phyloP scores from a whole-genome alignment of 2,329 filamentous ascomycete genomes.

The Penicillium nordicum region DNA sequence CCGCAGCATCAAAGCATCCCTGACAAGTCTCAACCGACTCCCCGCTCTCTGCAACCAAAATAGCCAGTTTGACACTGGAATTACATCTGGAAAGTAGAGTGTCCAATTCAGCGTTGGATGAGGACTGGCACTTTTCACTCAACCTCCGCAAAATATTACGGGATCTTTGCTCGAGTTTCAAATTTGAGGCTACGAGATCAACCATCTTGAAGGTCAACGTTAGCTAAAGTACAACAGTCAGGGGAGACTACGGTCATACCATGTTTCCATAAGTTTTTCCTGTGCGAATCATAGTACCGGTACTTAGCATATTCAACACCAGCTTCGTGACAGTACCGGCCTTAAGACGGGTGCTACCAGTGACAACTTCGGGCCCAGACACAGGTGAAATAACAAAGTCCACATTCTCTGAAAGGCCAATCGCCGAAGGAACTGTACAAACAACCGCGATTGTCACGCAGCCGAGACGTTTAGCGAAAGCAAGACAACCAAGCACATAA shows the following conservation, averaged over 20 bases:
- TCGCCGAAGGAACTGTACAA: no score
- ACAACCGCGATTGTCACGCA: no score
- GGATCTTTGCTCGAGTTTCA: conserved; percentile 37
- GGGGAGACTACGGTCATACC: conserved; percentile 25
- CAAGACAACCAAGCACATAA: no score
- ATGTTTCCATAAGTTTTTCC: conserved; percentile 46
- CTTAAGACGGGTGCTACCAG: conserved; percentile 48
- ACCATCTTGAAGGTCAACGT: conserved; percentile 29
- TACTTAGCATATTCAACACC: conserved; percentile 46
- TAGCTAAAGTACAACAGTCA: not conserved
- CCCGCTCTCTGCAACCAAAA: conserved; percentile 28
- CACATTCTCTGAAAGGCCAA: conserved; percentile 7
- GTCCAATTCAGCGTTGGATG: conserved; percentile 29
- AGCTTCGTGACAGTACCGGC: conserved; percentile 48
- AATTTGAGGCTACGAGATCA: conserved; percentile 39
- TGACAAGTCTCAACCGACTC: conserved; percentile 24
- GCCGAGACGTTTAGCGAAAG: no score
- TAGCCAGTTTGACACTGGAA: conserved; percentile 35
- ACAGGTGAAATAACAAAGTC: conserved; percentile 39
- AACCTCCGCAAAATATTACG: conserved; percentile 34
- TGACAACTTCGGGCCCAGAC: conserved; percentile 44
- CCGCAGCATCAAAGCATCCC: conserved; percentile 19
- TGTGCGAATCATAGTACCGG: conserved; percentile 41
- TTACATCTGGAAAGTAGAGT: conserved; percentile 26
- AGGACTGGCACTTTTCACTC: conserved; percentile 15